Conservation (phyloP, 192 early-diverging fungal species). For the Glomus cerebriforme region DNA sequence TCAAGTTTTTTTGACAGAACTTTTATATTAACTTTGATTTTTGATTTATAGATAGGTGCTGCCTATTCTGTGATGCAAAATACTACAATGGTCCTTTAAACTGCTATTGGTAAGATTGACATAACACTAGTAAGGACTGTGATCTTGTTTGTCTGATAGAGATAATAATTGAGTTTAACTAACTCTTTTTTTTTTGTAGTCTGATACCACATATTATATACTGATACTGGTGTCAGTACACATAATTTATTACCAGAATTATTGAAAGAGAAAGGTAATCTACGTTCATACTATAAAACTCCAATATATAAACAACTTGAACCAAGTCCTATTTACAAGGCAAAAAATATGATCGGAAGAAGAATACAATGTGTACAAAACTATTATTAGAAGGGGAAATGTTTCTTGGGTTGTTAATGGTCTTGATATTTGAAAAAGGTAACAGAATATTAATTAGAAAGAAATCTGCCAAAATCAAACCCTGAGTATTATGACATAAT, state of each 20-base stretch:
- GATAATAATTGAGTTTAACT: too few relatives aligned
- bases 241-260: too few relatives aligned
- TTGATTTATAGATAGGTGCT: background rate
- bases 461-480: conserved; percentile 10
- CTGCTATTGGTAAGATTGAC: background rate
- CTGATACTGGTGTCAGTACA: too few relatives aligned
- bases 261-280: too few relatives aligned
- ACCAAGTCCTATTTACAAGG: conserved; percentile 10
- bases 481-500: conserved; percentile 10
- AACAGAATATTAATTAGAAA: conserved; percentile 16
- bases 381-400: background rate
- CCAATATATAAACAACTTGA: background rate
- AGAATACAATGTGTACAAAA: conserved; percentile 2
- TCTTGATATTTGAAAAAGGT: background rate
- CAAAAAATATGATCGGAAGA: background rate
- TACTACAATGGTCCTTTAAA: background rate
- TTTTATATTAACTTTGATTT: conserved; percentile 2
- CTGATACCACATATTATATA: too few relatives aligned
- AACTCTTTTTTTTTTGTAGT: too few relatives aligned
- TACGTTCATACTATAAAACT: background rate
- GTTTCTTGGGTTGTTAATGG: background rate
- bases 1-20: too few relatives aligned
- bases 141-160: too few relatives aligned
- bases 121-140: too few relatives aligned
- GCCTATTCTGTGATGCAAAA: background rate